Conservation (phyloP, 2,329 filamentous ascomycete genomes). For the Raffaelea arxii region DNA sequence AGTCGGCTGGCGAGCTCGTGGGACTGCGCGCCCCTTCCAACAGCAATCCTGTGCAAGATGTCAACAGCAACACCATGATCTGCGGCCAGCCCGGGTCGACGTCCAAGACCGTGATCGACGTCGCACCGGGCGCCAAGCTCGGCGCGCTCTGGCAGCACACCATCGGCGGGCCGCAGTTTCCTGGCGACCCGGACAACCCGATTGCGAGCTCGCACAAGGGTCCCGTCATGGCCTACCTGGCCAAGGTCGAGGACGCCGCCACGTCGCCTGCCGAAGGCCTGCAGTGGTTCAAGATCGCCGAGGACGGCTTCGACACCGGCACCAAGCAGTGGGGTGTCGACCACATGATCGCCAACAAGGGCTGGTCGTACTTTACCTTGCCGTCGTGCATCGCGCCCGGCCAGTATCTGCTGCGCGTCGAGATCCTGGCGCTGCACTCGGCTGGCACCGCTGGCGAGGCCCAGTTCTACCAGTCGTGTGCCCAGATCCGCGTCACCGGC, state of each 20-base stretch:
- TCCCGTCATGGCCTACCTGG: slow-evolving; percentile 42
- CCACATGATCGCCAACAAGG: slow-evolving; percentile 30
- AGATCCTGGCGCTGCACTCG: slow-evolving; percentile 43
- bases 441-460: slow-evolving; percentile 27
- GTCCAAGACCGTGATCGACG: slow-evolving; percentile 33
- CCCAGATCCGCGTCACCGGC: slow-evolving; percentile 30
- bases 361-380: slow-evolving; percentile 38
- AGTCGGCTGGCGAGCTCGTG: slow-evolving; percentile 30
- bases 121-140: slow-evolving; percentile 40
- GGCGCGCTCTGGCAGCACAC: slow-evolving; percentile 44
- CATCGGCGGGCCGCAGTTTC: slow-evolving; percentile 40
- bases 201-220: slow-evolving; percentile 46
- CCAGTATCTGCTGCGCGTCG: slow-evolving; percentile 44
- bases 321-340: slow-evolving; percentile 39
- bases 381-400: slow-evolving; percentile 41
- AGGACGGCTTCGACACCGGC: slow-evolving; percentile 34
- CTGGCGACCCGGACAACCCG: slow-evolving; percentile 40
- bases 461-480: slow-evolving; percentile 34
- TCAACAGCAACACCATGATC: slow-evolving; percentile 36
- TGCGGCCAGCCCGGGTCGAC: slow-evolving; percentile 36
- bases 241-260: slow-evolving; percentile 41
- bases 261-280: slow-evolving; percentile 28
- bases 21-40: slow-evolving; percentile 37
- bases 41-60: slow-evolving; percentile 44
- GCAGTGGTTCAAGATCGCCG: slow-evolving; percentile 46